Evolutionary conservation across 2,329 filamentous ascomycete species (phyloP).

Genomic region (Penicillium sp.): DNA sequence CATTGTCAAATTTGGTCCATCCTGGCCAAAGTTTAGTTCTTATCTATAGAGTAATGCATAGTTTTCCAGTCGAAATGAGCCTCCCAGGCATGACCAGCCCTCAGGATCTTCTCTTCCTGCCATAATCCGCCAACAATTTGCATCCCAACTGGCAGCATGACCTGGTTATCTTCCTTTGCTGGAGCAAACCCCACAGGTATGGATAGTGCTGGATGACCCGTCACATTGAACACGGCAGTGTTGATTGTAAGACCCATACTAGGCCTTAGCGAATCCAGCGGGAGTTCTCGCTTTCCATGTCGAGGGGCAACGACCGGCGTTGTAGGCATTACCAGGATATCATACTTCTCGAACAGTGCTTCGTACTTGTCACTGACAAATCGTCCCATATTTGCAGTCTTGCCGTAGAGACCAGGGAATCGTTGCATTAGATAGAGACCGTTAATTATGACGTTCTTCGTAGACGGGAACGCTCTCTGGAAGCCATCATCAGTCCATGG

Average conservation of each 20-base stretch:
- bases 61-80: constrained; percentile 21
- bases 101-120: constrained; percentile 23
- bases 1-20: too few species aligned
- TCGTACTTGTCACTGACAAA: constrained; percentile 35
- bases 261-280: constrained; percentile 24
- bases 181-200: constrained; percentile 44
- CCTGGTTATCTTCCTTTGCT: constrained; percentile 16
- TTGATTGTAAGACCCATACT: constrained; percentile 48
- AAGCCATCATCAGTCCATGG: constrained; percentile 44
- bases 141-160: constrained; percentile 46
- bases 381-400: constrained; percentile 36
- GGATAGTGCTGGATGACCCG: constrained; percentile 49
- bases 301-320: constrained; percentile 23
- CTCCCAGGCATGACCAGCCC: constrained; percentile 21
- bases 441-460: constrained; percentile 37
- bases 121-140: constrained; percentile 44
- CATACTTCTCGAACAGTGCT: constrained; percentile 33
- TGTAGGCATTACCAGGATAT: constrained; percentile 37
- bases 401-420: constrained; percentile 35
- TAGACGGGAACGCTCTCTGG: constrained; percentile 40
- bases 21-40: constrained; percentile 2
- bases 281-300: constrained; percentile 19
- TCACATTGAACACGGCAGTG: constrained; percentile 51
- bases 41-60: constrained; percentile 4
- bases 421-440: constrained; percentile 35